Conservation (phyloP, 2,329 filamentous ascomycete species). For the Penicillium sp. region DNA sequence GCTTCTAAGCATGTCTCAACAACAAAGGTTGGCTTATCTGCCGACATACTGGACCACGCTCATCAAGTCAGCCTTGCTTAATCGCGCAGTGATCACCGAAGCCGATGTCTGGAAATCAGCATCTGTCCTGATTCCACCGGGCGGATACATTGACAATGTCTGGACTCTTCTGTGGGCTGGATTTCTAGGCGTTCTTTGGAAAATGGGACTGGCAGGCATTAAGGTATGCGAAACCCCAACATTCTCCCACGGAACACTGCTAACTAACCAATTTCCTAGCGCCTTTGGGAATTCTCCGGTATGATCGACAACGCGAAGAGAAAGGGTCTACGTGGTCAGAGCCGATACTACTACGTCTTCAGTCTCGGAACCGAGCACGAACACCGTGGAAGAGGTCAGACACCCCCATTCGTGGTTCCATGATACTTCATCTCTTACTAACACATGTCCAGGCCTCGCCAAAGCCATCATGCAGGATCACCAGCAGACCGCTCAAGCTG, state of each 20-base stretch:
- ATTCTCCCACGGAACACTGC: not conserved
- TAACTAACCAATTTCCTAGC: slow-evolving; percentile 7
- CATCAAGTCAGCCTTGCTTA: slow-evolving; percentile 23
- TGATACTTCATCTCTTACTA: not conserved
- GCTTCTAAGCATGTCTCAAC: slow-evolving; percentile 19
- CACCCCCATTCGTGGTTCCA: not conserved
- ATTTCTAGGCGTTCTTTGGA: slow-evolving; percentile 22
- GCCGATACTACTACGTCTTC: slow-evolving; percentile 26
- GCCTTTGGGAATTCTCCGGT: slow-evolving; percentile 25
- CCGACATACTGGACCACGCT: slow-evolving; percentile 23
- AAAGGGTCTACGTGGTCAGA: slow-evolving; percentile 21
- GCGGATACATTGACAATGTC: slow-evolving; percentile 16
- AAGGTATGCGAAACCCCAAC: slow-evolving; percentile 8
- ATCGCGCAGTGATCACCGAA: slow-evolving; percentile 25
- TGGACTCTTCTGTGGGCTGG: slow-evolving; percentile 23
- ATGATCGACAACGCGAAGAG: slow-evolving; percentile 25
- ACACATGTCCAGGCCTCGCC: slow-evolving; percentile 18
- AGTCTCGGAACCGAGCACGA: slow-evolving; percentile 25
- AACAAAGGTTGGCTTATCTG: slow-evolving; percentile 22
- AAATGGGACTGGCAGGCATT: slow-evolving; percentile 18
- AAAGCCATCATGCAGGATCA: slow-evolving; percentile 22
- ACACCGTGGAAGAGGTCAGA: slow-evolving; percentile 24
- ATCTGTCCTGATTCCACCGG: slow-evolving; percentile 22
- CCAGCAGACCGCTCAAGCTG: slow-evolving; percentile 16
- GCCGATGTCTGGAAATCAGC: slow-evolving; percentile 26